Base-by-base conservation (phyloP, 768 basidiomycete species). In the Trametopsis cervina region DNA sequence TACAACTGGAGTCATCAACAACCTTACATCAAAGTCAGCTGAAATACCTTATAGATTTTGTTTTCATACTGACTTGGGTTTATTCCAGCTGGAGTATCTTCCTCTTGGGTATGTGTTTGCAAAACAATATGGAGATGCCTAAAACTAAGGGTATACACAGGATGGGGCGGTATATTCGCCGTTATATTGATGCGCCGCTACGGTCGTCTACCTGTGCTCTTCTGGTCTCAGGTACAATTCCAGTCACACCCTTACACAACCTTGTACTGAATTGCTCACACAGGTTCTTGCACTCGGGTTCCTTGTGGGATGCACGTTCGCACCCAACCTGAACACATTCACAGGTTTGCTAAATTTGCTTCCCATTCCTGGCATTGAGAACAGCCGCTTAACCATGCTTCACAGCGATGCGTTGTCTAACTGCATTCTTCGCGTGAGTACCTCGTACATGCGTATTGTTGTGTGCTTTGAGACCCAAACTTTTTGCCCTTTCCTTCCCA, bases 191-290 rank as follows among this genome's bases (percentile, higher is more conserved):
- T 84, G 60, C 70, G 81, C 26, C 74, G 80, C 15, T 73, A 64
- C 46, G 84, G 84, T 5, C 76, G 84, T 38, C 70, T 87, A 1
- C 81, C 83, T 0, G 66, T 85, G 11, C 61, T 87, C 27, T 85
- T 84, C 65, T 87, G 83, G 83, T 80, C 80, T 0, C 83, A 85
- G 65, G 77, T 77, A 47, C 51, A 12, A 25, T 40, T 18, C 13
- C 24, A 3, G 21, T 37, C 3, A 13, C 13, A 12, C 11, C 11
- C 15, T 35, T 23, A 26, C 4, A 5, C 4, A 44, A 18, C 44
- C 22, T 37, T n/a, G 11, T 9, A 21, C 12, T 25, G 26, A 38
- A 29, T 21, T 13, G 13, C 18, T n/a, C 18, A 36, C n/a, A 20
- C 20, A 81, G 76, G 54, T 84, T 11, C 60, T 83, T 20, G 74